Base-by-base conservation (phyloP, 805 yeast species). In the Pichia heedii region DNA sequence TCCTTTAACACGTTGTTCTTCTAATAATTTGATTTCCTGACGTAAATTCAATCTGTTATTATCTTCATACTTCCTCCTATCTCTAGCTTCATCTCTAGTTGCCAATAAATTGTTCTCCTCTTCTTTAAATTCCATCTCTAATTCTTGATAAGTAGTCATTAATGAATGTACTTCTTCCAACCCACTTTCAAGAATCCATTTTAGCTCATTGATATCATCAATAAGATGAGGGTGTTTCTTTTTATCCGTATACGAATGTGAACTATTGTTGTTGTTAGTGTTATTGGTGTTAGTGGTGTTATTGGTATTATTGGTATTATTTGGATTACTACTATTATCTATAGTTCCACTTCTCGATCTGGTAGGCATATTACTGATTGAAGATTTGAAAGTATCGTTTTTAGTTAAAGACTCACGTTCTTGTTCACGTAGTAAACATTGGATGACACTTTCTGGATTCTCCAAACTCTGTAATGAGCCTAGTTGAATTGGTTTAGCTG, bases 1-100 rank as follows among this genome's bases (percentile, higher is more conserved):
- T 6, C 66, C 54, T 27, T 60, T 56, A 44, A 68, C 56, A 47
- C 68, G 63, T 3, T 67, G 56, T 40, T 68, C 73, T 49, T 70
- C 74, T 18, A 68, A 46, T 50, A 62, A 60, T 39, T 67, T 66
- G 35, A 67, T 66, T 43, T 70, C 74, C 37, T 62, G 64, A 37
- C 66, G 62, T 42, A 67, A 52, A 42, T 65, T 60, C 21, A 65
- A 54, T 44, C 72, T 59, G 50, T 65, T 68, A 13, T 58, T 57
- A 48, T 68, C 73, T 44, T 68, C 74, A 21, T 65, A 52, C 44
- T 60, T 66, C 48, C 66, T 63, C 33, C 73, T 61, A 40, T 66
- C 66, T 39, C 58, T 56, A 12, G 70, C 59, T 36, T 63, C 66
- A 21, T 62, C 61, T 36, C 67, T 56, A 22, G 65, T 67, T 16